Evolutionary conservation across 176 grass and related monocot genomes (phyloP), one percentile per base, ranked within the genome.

Genomic region (Tillandsia leiboldiana): DNA sequence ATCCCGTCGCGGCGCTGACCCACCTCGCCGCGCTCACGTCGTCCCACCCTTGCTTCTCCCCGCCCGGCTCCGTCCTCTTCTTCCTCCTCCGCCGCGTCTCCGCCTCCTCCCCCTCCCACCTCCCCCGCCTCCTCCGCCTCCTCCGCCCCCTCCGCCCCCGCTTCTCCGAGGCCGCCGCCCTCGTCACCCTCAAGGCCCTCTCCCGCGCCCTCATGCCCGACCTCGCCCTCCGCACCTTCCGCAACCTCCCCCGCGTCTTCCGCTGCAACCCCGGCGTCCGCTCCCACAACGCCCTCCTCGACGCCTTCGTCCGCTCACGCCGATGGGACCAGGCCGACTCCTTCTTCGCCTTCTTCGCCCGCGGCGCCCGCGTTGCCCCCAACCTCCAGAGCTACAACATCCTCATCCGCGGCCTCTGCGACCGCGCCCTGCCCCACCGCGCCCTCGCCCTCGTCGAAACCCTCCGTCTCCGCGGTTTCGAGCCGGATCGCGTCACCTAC

Each of bases 351-450:
- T 90, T 86, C 72, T 78, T 99, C 42, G 87, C 79, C 65, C 71
- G 80, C 17, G 75, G 78, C 51, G 77, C 83, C 47, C 85, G 79
- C 79, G 23, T 88, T 23, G 51, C 56, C 20, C 94, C 94, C 47
- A 99, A 99, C 69, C 72, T 99, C 67, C 89, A 86, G 80, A 93
- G 79, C 11, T 90, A 88, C 79, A 99, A 93, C 81, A 93, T 99
- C 76, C 15, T 99, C 10, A 78, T 99, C 68, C 94, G 94, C 11
- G 91, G 89, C 7, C 81, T 99, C 42, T 85, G 87, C 49, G 53
- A 59, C 12, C 77, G 72, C 1, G 79, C 77, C 14, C 81, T 87
- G 67, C 70, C 90, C 68, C 82, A 88, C 26, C 84, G 79, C 13
- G 89, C 94, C 26, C 78, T 76, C 14, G 51, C 68, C 5, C 81